A percentile compares a stretch with the other conserved stretches of the same genome.
These are phyloP conservation scores for Bipolaris bicolor DNA, from an alignment of 2,329 filamentous ascomycete genomes.

Conservation along the genomic window DNA sequence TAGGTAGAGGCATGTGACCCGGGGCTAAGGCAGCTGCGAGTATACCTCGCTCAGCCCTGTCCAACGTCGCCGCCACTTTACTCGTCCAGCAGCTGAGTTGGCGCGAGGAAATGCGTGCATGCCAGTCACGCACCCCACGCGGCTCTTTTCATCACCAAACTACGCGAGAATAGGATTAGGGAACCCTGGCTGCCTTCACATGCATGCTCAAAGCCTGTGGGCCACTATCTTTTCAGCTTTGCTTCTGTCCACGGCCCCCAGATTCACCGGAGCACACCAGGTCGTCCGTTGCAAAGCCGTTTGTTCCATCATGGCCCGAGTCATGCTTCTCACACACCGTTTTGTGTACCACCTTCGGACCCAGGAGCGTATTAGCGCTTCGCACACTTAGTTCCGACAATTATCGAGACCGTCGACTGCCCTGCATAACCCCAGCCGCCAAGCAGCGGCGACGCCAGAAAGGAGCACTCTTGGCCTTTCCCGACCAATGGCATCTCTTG, in stretches of 20 bases:
- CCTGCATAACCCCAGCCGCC: not conserved
- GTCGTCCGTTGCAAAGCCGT: too few species aligned
- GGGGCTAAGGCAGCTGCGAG: not conserved
- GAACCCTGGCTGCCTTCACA: not conserved
- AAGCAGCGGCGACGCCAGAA: constrained; percentile 13
- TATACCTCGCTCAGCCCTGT: not conserved
- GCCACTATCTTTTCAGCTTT: not conserved
- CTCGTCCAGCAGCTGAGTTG: not conserved
- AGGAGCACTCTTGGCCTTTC: constrained; percentile 3
- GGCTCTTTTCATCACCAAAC: not conserved
- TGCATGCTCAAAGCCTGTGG: not conserved
- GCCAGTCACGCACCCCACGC: not conserved
- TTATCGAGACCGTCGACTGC: not conserved
- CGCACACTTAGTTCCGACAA: not conserved
- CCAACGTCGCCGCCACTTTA: not conserved
- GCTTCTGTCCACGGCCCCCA: not conserved
- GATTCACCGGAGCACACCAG: not conserved
- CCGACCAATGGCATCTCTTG: constrained; percentile 13
- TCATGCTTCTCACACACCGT: not conserved
- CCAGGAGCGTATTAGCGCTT: not conserved
- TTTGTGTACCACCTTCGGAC: not conserved
- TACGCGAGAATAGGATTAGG: not conserved
- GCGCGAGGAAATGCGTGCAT: not conserved
- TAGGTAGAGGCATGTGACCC: not conserved
- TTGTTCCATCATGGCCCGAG: not conserved